phyloP scores from a whole-genome alignment of 2,329 filamentous ascomycete genomes.

The Alternaria postmessia region DNA sequence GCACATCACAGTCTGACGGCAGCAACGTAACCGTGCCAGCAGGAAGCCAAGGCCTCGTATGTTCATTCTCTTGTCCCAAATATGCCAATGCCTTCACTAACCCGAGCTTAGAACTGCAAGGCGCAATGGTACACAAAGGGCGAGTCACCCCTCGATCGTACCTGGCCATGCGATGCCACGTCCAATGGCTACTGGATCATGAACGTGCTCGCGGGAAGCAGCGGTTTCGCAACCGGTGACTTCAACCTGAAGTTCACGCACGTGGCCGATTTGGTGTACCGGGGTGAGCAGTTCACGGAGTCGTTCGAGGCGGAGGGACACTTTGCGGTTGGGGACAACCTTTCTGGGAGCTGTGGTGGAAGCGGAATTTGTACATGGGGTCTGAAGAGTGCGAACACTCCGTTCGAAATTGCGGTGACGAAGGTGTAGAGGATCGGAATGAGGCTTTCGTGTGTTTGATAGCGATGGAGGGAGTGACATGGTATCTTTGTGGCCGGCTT shows the following conservation, averaged over 20 bases:
- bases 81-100: not conserved
- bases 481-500: not conserved
- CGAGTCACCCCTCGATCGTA: conserved; percentile 29
- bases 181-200: conserved; percentile 37
- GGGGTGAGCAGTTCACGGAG: conserved; percentile 23
- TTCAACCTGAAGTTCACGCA: conserved; percentile 39
- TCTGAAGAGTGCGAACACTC: conserved; percentile 1
- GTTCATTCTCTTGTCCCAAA: not conserved
- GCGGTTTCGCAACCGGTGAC: conserved; percentile 17
- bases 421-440: not conserved
- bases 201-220: conserved; percentile 22
- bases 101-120: conserved; percentile 27
- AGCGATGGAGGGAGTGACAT: not conserved
- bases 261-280: conserved; percentile 22
- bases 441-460: not conserved
- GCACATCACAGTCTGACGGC: conserved; percentile 8
- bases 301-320: conserved; percentile 22
- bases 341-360: conserved; percentile 28
- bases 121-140: conserved; percentile 30
- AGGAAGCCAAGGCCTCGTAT: conserved; percentile 24
- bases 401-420: conserved; percentile 2
- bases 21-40: conserved; percentile 24
- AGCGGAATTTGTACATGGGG: conserved; percentile 31
- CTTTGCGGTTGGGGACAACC: conserved; percentile 26
- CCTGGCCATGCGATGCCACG: conserved; percentile 34